Evolutionary conservation across 2,329 filamentous ascomycete species (phyloP), one percentile per base, ranked within the genome.

Genomic region (Periglandula ipomoeae): DNA sequence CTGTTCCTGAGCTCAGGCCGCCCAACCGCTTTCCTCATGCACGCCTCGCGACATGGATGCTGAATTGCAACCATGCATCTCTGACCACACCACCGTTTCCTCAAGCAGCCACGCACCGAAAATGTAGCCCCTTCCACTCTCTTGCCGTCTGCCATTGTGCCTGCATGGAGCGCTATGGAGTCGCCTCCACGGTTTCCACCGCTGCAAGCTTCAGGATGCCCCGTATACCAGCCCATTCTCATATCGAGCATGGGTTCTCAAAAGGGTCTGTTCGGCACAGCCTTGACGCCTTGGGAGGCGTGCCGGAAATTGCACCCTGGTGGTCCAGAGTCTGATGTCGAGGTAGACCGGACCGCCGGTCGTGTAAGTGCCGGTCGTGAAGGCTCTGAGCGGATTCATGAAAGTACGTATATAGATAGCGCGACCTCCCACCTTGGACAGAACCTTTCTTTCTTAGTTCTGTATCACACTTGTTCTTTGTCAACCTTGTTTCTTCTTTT

Each of bases 351-450:
- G n/a, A 13, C 23, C n/a, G 17, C 6, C 40, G 5, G 11, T 24
- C 20, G 10, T 26, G 39, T 41, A 26, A 41, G 24, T 30, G 23
- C 40, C 23, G 10, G 10, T 15, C 30, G 24, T 30, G 17, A 8
- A 15, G 39, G 44, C 35, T 38, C 11, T 27, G 19, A 19, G 17
- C 26, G 23, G 20, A 26, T 22, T 10, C 2, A 11, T 40, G 44
- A 13, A 30, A 7, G 17, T 11, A 30, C 17, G 17, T 50, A 50
- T 50, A 50, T 50, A 50, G 48, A 35, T 50, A 30, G 5, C 32
- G 24, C 32, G 13, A 34, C n/a, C 44, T 32, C 40, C 49, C 49
- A 17, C 17, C 39, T 27, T 23, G 15, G 8, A 7, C 3, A 27
- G 5, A 1, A 22, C 2, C 2, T 26, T 20, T 30, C 4, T 24